A percentile compares a stretch with the other conserved stretches of the same genome.
Conservation (phyloP, 2,329 filamentous ascomycete genomes). For the Ceratocystis huliohia region DNA sequence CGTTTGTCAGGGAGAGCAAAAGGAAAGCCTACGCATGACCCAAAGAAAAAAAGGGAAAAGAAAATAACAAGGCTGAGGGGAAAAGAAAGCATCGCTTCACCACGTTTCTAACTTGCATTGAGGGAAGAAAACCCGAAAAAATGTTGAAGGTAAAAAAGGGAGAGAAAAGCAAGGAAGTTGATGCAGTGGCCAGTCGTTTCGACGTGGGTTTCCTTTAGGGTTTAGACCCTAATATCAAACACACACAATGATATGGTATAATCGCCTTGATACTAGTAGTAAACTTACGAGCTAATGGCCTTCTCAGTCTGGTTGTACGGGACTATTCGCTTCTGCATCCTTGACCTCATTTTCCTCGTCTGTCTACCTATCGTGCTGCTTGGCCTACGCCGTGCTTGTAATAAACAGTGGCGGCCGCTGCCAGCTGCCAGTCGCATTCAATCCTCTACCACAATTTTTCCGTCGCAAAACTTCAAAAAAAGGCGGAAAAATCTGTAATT, state of each 20-base stretch:
- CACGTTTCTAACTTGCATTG: not conserved
- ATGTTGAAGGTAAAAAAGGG: not conserved
- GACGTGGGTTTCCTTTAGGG: not conserved
- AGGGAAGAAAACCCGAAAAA: not conserved
- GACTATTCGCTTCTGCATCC: no score
- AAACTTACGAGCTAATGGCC: no score
- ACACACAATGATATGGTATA: no score
- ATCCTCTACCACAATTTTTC: constrained; percentile 6
- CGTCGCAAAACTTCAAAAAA: not conserved
- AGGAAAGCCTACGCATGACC: not conserved
- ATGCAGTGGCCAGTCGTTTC: not conserved
- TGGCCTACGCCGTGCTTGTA: not conserved
- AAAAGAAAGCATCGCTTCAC: not conserved
- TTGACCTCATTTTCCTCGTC: not conserved
- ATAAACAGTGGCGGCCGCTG: not conserved
- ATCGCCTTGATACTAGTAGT: no score
- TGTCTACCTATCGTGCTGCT: not conserved
- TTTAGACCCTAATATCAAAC: not conserved
- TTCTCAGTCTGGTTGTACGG: no score
- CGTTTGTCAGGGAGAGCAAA: not conserved
- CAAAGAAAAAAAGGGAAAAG: constrained; percentile 9
- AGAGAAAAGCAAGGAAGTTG: constrained; percentile 13
- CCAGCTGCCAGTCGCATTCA: constrained; percentile 7
- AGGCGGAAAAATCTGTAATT: not conserved
- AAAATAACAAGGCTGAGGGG: not conserved